Percentiles rank a stretch among this genome's conserved stretches.
These are phyloP conservation scores for Alternaria hordeiaustralica DNA, from an alignment of 2,329 filamentous ascomycete genomes.

Conservation along the genomic window DNA sequence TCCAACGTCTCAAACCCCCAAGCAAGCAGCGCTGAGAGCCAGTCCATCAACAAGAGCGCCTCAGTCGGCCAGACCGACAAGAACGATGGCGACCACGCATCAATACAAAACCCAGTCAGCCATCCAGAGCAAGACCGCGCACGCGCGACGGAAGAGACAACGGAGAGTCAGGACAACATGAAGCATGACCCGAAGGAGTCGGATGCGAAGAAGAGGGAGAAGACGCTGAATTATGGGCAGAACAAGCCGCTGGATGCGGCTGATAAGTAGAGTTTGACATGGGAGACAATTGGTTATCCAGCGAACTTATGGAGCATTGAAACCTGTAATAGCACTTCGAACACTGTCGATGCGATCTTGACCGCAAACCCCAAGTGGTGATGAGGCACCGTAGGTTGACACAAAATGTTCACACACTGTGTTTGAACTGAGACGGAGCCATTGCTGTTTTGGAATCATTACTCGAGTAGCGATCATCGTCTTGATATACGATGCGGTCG, in stretches of 20 bases:
- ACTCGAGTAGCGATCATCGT: too few relatives aligned
- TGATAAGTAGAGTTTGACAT: conserved; percentile 1
- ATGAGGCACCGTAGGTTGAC: fast-evolving
- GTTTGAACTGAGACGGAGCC: not conserved
- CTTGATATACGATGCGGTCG: too few relatives aligned
- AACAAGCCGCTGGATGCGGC: conserved; percentile 23
- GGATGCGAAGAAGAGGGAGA: conserved; percentile 22
- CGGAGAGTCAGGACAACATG: conserved; percentile 25
- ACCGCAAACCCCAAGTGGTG: not conserved
- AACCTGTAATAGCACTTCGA: too few relatives aligned
- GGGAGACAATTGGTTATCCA: not conserved
- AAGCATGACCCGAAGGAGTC: conserved; percentile 25
- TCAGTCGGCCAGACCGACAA: conserved; percentile 7
- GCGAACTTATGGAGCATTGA: too few relatives aligned
- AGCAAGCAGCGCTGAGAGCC: conserved; percentile 16
- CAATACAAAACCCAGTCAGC: conserved; percentile 17
- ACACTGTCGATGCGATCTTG: not conserved
- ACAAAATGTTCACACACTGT: fast-evolving
- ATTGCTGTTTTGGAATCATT: not conserved
- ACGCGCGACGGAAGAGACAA: conserved; percentile 20
- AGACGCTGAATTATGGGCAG: conserved; percentile 20
- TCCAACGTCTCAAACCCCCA: conserved; percentile 21
- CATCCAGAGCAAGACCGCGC: conserved; percentile 11
- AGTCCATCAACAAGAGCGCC: conserved; percentile 18
- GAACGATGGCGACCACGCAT: conserved; percentile 14